phyloP scores from a whole-genome alignment of 164 flowering plant species.

The Umbellularia californica region DNA sequence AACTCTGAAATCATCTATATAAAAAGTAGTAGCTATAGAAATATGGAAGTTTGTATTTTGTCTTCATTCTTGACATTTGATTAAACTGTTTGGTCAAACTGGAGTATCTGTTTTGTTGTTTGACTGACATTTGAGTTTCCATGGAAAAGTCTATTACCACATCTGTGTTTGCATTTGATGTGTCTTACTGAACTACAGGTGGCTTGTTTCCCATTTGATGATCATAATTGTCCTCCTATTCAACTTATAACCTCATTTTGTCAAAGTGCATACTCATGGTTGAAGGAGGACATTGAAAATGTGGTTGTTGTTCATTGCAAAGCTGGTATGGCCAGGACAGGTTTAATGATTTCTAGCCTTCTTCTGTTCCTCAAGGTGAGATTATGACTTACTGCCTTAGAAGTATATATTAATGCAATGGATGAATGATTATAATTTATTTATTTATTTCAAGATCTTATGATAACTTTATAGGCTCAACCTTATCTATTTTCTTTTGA shows the following conservation, averaged over 20 bases:
- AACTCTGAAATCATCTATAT: too few species aligned
- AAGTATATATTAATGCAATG: not conserved
- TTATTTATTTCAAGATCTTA: not conserved
- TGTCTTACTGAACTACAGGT: conserved; percentile 44
- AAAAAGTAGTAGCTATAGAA: too few species aligned
- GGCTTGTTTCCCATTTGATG: conserved; percentile 97
- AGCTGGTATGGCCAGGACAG: conserved; percentile 99
- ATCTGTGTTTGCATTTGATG: not conserved
- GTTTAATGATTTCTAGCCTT: conserved; percentile 96
- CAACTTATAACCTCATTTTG: conserved; percentile 85
- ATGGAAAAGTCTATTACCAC: not conserved
- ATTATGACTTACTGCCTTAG: not conserved
- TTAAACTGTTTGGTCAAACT: not conserved
- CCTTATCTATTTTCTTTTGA: not conserved
- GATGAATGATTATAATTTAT: not conserved
- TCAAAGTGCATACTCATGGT: conserved; percentile 96
- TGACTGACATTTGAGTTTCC: not conserved
- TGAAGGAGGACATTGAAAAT: conserved; percentile 96
- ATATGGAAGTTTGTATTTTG: too few species aligned
- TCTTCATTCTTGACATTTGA: too few species aligned
- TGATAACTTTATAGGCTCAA: not conserved
- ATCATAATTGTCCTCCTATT: conserved; percentile 94
- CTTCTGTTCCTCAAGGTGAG: conserved; percentile 82
- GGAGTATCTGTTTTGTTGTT: not conserved
- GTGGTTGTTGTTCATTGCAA: conserved; percentile 98